Evolutionary conservation across 2,329 filamentous ascomycete genomes (phyloP).

Genomic region (Colletotrichum noveboracense): DNA sequence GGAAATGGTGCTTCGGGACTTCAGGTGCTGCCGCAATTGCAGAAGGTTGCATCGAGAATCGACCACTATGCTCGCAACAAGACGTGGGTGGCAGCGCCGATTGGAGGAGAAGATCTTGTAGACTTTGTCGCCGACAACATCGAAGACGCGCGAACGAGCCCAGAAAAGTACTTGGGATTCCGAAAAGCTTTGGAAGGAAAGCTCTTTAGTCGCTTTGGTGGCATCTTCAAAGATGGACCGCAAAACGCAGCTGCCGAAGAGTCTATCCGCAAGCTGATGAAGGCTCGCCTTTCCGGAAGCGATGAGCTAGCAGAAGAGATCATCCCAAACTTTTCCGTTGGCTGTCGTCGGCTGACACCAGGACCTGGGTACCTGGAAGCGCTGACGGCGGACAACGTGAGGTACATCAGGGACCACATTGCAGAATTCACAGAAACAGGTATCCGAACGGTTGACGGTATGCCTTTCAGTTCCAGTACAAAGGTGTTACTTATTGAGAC

Average conservation of each 20-base stretch:
- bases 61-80: background rate
- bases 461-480: rapidly evolving
- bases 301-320: background rate
- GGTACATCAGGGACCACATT: background rate
- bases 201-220: background rate
- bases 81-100: background rate
- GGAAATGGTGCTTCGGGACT: background rate
- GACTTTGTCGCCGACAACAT: background rate
- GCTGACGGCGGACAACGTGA: background rate
- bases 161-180: background rate
- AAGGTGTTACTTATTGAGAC: background rate
- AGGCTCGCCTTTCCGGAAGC: background rate
- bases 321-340: background rate
- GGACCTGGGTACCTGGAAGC: background rate
- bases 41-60: background rate
- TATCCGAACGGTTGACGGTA: background rate
- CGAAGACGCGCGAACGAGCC: background rate
- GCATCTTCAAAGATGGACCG: background rate
- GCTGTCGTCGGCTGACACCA: background rate
- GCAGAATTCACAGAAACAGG: background rate
- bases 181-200: background rate
- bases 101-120: background rate
- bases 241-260: background rate
- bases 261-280: background rate
- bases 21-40: background rate